Conservation (phyloP, 2,329 filamentous ascomycete species). For the Xylaria sp. region DNA sequence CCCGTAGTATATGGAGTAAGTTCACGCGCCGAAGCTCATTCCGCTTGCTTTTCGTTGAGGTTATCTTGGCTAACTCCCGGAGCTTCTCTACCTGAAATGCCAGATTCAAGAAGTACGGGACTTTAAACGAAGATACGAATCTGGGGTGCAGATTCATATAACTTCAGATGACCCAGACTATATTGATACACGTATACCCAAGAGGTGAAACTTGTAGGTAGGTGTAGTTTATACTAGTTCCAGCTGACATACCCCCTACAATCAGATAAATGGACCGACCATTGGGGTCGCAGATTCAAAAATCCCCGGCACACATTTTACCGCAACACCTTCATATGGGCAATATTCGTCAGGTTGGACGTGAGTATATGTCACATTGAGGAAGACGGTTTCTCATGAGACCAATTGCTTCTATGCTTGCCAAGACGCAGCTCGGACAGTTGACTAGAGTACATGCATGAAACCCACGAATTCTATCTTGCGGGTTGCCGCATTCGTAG, state of each 20-base stretch:
- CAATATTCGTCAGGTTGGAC: background rate
- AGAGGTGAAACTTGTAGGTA: slow-evolving; percentile 11
- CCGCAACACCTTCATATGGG: slow-evolving; percentile 1
- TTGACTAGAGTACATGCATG: slow-evolving; percentile 1
- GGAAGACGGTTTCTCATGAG: background rate
- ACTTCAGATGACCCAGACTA: slow-evolving; percentile 7
- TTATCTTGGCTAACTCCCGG: slow-evolving; percentile 8
- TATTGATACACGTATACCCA: slow-evolving; percentile 29
- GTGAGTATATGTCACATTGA: slow-evolving; percentile 4
- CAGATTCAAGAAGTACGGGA: slow-evolving; percentile 4
- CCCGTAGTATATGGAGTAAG: slow-evolving; percentile 5
- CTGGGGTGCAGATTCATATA: slow-evolving; percentile 27
- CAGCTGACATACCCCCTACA: background rate
- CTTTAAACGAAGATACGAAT: slow-evolving; percentile 23
- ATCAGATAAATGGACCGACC: background rate
- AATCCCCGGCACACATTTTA: slow-evolving; percentile 5
- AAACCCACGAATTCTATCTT: background rate
- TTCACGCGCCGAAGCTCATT: background rate
- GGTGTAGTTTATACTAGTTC: background rate
- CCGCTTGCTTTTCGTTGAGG: background rate
- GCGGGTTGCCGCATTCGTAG: slow-evolving; percentile 23
- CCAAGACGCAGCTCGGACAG: background rate
- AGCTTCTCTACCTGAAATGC: background rate
- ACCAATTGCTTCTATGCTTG: slow-evolving; percentile 10
- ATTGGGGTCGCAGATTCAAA: background rate